Conservation (phyloP, 768 basidiomycete genomes). For the Hericium erinaceus region DNA sequence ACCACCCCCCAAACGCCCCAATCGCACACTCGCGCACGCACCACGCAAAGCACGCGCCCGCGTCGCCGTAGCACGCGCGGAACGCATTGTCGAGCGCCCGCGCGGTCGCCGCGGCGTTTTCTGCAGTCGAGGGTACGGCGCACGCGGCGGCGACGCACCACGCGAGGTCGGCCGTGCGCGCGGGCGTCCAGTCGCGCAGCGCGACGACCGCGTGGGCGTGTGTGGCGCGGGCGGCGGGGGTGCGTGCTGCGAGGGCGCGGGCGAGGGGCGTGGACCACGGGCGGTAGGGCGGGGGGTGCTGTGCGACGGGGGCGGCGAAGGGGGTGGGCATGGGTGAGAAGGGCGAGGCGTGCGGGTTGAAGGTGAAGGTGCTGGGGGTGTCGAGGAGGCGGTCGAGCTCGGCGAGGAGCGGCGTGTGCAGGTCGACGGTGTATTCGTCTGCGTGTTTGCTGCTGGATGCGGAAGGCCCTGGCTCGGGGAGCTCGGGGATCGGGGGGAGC, state of each 20-base stretch:
- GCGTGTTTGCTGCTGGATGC: background rate
- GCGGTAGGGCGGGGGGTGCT: background rate
- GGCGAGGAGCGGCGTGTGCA: background rate
- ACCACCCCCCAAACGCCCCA: slow-evolving; percentile 1
- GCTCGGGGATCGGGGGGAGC: background rate
- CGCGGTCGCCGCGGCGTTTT: background rate
- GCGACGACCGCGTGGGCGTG: background rate
- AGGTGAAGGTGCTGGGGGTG: background rate
- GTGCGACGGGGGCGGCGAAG: background rate
- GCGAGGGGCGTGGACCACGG: background rate
- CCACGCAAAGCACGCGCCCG: background rate
- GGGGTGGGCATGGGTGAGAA: background rate
- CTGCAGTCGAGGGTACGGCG: background rate
- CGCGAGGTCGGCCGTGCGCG: slow-evolving; percentile 7
- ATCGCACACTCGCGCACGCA: background rate
- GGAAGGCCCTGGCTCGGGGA: background rate
- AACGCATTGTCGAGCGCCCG: background rate
- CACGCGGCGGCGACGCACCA: slow-evolving; percentile 1
- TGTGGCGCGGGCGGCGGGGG: background rate
- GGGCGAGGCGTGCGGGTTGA: background rate
- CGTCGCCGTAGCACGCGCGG: background rate
- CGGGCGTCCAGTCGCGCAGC: slow-evolving; percentile 1
- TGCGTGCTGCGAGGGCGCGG: background rate
- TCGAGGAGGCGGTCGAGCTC: background rate
- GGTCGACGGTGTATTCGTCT: background rate